Conservation (phyloP, 805 yeast species). For the Yamadazyma laniorum region DNA sequence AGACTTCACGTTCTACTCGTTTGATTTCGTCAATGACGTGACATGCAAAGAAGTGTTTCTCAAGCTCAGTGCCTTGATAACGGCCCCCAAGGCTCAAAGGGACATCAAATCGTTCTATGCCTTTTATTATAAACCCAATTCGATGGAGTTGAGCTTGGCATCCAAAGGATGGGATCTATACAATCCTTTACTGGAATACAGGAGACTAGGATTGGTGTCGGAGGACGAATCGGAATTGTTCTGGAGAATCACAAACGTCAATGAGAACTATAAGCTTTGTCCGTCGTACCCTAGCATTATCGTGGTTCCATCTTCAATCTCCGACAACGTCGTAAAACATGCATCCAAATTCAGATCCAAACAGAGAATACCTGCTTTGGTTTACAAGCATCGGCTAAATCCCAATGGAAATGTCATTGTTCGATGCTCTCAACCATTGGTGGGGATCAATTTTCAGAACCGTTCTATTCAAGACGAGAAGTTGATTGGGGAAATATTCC, state of each 20-base stretch:
- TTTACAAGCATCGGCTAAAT: constrained; percentile 61
- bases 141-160: constrained; percentile 53
- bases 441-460: constrained; percentile 77
- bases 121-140: constrained; percentile 73
- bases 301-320: constrained; percentile 71
- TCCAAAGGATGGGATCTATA: constrained; percentile 71
- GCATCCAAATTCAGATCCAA: constrained; percentile 87
- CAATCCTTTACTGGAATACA: constrained; percentile 60
- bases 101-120: constrained; percentile 61
- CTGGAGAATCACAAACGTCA: constrained; percentile 75
- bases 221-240: constrained; percentile 18
- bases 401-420: constrained; percentile 75
- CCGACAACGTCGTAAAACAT: constrained; percentile 79
- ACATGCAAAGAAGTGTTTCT: constrained; percentile 72
- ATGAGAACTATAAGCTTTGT: constrained; percentile 63
- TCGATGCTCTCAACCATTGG: constrained; percentile 89
- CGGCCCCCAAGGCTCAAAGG: constrained; percentile 52
- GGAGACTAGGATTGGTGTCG: constrained; percentile 62
- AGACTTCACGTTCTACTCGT: constrained; percentile 78
- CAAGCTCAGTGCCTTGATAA: constrained; percentile 61
- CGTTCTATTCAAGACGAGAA: constrained; percentile 91
- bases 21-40: constrained; percentile 62
- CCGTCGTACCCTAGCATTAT: constrained; percentile 70
- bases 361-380: constrained; percentile 75
- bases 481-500: constrained; percentile 69